A percentile compares a stretch with the other conserved stretches of the same genome.
Evolutionary conservation across 352 stramenopile genomes (phyloP).

Genomic region (Pythium phragmitis): DNA sequence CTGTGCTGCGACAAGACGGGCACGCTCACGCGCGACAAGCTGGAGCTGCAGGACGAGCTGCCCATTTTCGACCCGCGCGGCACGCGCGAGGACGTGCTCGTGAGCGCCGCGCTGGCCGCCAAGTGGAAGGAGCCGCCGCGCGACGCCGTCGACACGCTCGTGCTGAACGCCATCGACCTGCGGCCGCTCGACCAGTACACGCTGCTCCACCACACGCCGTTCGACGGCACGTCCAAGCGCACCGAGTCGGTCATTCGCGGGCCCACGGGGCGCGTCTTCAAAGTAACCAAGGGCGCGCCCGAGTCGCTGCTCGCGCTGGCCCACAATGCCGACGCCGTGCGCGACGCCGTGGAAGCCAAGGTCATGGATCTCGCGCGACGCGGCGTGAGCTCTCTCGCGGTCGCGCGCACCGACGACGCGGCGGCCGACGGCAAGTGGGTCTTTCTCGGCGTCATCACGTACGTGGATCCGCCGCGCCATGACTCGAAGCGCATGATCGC

Average conservation of each 20-base stretch:
- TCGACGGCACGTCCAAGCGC: constrained; percentile 88
- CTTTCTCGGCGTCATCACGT: constrained; percentile 94
- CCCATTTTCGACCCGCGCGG: constrained; percentile 81
- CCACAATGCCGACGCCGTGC: constrained; percentile 73
- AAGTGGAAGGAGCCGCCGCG: constrained; percentile 94
- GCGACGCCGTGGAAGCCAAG: constrained; percentile 81
- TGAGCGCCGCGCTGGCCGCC: constrained; percentile 90
- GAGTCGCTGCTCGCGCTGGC: constrained; percentile 90
- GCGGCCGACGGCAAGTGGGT: constrained; percentile 81
- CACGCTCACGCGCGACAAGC: constrained; percentile 94
- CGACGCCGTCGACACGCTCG: constrained; percentile 93
- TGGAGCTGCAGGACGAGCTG: constrained; percentile 92
- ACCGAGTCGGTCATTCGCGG: constrained; percentile 91
- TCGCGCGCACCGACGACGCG: constrained; percentile 80
- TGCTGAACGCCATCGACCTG: constrained; percentile 85
- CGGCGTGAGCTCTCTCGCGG: constrained; percentile 87
- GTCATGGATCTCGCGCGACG: constrained; percentile 88
- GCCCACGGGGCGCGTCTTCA: constrained; percentile 83
- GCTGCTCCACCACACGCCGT: constrained; percentile 79
- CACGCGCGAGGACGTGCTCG: constrained; percentile 86
- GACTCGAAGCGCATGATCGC: constrained; percentile 95
- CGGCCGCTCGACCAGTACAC: constrained; percentile 83
- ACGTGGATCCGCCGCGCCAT: constrained; percentile 94
- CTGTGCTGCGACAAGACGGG: constrained; percentile 97
- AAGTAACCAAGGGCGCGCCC: constrained; percentile 94